A percentile compares a stretch with the other conserved stretches of the same genome.
phyloP scores from a whole-genome alignment of 2,329 filamentous ascomycete genomes.

The Tolypocladium ovalisporum region DNA sequence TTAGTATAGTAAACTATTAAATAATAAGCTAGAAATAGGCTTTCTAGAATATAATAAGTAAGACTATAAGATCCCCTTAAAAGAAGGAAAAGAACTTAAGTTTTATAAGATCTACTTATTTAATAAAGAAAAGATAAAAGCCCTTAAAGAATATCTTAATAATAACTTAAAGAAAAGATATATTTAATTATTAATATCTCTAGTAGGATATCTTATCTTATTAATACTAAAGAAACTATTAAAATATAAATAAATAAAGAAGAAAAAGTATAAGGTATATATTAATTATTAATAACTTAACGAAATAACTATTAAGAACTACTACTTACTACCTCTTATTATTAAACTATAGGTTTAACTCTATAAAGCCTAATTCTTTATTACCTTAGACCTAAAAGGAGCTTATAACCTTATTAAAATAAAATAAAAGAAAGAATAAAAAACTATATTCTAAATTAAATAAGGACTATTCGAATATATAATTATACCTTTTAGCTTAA shows the following conservation, averaged over 20 bases:
- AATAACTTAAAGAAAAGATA: background rate
- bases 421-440: background rate
- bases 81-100: background rate
- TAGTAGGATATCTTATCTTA: too few species aligned
- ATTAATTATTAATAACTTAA: background rate
- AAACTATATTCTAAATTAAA: background rate
- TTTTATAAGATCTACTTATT: background rate
- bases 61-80: background rate
- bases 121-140: background rate
- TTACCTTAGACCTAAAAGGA: background rate
- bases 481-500: background rate
- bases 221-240: too few species aligned
- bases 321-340: background rate
- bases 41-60: background rate
- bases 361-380: background rate
- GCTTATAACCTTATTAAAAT: background rate
- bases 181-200: too few species aligned
- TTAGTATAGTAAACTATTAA: background rate
- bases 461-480: background rate
- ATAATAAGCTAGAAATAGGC: background rate
- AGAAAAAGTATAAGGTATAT: too few species aligned
- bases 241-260: too few species aligned
- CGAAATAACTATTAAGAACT: background rate
- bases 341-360: background rate
- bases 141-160: background rate